These are phyloP conservation scores for Plasmodium knowlesi DNA, from an alignment of 169 alveolate species.

Conservation along the genomic window DNA sequence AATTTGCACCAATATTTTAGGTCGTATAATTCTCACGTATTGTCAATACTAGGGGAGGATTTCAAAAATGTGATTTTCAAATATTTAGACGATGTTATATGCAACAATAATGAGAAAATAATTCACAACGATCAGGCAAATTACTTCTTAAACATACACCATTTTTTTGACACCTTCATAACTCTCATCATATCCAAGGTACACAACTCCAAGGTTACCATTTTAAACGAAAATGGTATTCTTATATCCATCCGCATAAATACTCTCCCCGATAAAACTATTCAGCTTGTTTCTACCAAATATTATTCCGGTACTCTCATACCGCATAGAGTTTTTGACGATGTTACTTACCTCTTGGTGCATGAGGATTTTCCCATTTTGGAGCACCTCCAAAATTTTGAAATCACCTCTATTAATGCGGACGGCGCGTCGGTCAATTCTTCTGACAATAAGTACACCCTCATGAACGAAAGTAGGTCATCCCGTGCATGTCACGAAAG, in stretches of 20 bases:
- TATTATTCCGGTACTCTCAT: slow-evolving; percentile 59
- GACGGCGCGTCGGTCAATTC: background rate
- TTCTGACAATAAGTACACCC: slow-evolving; percentile 3
- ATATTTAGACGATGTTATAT: slow-evolving; percentile 52
- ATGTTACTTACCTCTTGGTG: slow-evolving; percentile 23
- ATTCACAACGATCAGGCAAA: slow-evolving; percentile 33
- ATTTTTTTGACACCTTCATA: slow-evolving; percentile 54
- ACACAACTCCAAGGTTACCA: slow-evolving; percentile 33
- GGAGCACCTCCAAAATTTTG: slow-evolving; percentile 15
- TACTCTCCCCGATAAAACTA: slow-evolving; percentile 25
- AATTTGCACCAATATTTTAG: slow-evolving; percentile 41
- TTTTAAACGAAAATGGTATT: slow-evolving; percentile 72
- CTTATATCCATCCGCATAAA: slow-evolving; percentile 43
- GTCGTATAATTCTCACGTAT: slow-evolving; percentile 38
- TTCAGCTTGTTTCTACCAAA: slow-evolving; percentile 64
- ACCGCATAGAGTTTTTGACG: slow-evolving; percentile 51
- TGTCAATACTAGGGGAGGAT: slow-evolving; percentile 36
- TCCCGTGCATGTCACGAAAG: background rate
- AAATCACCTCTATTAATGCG: slow-evolving; percentile 15
- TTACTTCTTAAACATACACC: slow-evolving; percentile 53
- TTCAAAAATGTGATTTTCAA: slow-evolving; percentile 36
- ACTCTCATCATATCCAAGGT: slow-evolving; percentile 57
- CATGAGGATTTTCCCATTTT: slow-evolving; percentile 25
- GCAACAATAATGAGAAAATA: slow-evolving; percentile 16
- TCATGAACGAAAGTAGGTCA: slow-evolving; percentile 27